Conservation (phyloP, 768 basidiomycete genomes). For the Galerina sulciceps region DNA sequence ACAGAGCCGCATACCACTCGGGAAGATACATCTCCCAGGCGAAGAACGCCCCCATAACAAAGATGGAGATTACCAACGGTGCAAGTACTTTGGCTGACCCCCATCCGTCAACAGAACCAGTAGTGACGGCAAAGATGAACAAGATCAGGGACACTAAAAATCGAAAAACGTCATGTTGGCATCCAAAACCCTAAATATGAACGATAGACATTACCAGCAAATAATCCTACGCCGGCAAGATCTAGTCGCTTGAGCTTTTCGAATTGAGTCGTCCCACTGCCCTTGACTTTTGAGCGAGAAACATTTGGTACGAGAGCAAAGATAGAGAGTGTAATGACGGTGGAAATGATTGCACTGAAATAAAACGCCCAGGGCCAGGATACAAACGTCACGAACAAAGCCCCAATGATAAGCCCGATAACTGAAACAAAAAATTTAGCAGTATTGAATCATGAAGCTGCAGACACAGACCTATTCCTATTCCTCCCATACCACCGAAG, state of each 20-base stretch:
- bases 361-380: conserved; percentile 59
- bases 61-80: conserved; percentile 49
- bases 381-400: conserved; percentile 41
- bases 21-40: conserved; percentile 50
- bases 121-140: conserved; percentile 47
- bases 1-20: conserved; percentile 45
- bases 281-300: background rate
- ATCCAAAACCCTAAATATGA: background rate
- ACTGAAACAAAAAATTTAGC: too few species aligned
- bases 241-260: conserved; percentile 35
- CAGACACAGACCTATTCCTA: conserved; percentile 43
- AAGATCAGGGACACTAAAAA: conserved; percentile 37
- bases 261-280: background rate
- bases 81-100: conserved; percentile 45
- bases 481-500: conserved; percentile 48
- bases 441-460: background rate
- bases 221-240: conserved; percentile 39
- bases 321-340: conserved; percentile 33
- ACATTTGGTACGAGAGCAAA: conserved; percentile 38
- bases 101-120: conserved; percentile 57
- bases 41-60: conserved; percentile 48
- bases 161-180: background rate
- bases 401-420: conserved; percentile 47
- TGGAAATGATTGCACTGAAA: conserved; percentile 43
- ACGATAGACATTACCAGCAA: conserved; percentile 34